Percentiles rank a stretch among this genome's conserved stretches.
Conservation (phyloP, 345 rosid species). For the Arabidopsis suecica region DNA sequence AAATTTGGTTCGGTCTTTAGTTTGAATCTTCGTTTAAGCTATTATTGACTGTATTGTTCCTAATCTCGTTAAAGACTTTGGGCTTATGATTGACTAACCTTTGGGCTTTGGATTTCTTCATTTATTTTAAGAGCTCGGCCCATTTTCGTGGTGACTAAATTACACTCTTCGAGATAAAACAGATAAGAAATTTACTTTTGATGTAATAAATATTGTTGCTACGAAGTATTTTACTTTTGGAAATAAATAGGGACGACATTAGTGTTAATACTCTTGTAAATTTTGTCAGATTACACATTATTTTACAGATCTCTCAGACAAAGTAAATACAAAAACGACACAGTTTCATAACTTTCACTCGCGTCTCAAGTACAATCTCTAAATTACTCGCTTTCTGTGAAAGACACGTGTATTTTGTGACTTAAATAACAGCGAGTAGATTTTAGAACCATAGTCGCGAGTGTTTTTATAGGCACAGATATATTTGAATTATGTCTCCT, state of each 20-base stretch:
- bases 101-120: background rate
- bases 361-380: background rate
- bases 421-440: constrained; percentile 7
- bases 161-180: background rate
- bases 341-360: constrained; percentile 15
- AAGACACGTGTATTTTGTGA: background rate
- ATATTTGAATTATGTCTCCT: constrained; percentile 36
- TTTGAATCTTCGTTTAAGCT: no score
- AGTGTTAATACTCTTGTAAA: constrained; percentile 1
- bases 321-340: constrained; percentile 33
- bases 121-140: background rate
- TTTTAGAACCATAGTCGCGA: background rate
- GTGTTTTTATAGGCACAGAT: background rate
- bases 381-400: background rate
- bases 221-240: background rate
- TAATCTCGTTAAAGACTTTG: no score
- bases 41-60: no score
- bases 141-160: background rate
- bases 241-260: constrained; percentile 18
- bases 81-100: background rate
- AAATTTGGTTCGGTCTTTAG: no score
- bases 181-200: background rate
- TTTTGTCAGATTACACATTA: constrained; percentile 22
- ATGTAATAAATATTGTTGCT: background rate
- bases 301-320: background rate